phyloP scores from a whole-genome alignment of 75 land plant species.

The Gnetum montanum region DNA sequence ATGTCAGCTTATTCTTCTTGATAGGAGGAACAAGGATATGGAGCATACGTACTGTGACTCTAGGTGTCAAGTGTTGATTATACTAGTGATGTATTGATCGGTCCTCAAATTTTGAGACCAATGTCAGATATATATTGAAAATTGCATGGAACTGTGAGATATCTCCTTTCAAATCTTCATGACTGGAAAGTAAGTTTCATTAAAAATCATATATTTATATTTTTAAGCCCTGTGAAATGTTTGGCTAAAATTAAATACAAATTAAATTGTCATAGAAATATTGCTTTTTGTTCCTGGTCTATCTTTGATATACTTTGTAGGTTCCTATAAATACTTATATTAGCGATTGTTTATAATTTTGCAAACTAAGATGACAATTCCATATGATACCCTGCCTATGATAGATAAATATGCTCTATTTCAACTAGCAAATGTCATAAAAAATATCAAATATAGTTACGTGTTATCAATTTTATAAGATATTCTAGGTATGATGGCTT shows the following conservation, averaged over 20 bases:
- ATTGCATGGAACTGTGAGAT: slow-evolving; percentile 82
- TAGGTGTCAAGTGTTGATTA: slow-evolving; percentile 99
- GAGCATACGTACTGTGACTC: slow-evolving; percentile 93
- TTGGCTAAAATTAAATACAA: too few relatives aligned
- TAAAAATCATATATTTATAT: background rate
- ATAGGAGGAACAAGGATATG: slow-evolving; percentile 83
- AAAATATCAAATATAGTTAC: slow-evolving; percentile 54
- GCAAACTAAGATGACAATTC: slow-evolving; percentile 46
- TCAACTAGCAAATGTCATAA: slow-evolving; percentile 75
- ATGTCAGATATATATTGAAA: slow-evolving; percentile 94
- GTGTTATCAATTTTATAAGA: slow-evolving; percentile 82
- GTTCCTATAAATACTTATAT: too few relatives aligned
- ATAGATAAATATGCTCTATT: slow-evolving; percentile 86
- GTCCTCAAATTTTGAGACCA: slow-evolving; percentile 81
- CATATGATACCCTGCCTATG: slow-evolving; percentile 61
- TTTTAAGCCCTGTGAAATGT: too few relatives aligned
- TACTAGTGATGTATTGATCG: slow-evolving; percentile 86
- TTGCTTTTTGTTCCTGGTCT: too few relatives aligned
- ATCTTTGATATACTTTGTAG: too few relatives aligned
- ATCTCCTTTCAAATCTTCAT: slow-evolving; percentile 88
- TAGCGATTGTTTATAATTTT: too few relatives aligned
- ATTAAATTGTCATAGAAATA: too few relatives aligned
- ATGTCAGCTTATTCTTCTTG: background rate
- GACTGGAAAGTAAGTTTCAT: slow-evolving; percentile 71
- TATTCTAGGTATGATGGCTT: slow-evolving; percentile 52